phyloP scores from a whole-genome alignment of 352 stramenopile species.

The Globisporangium echinulatum region DNA sequence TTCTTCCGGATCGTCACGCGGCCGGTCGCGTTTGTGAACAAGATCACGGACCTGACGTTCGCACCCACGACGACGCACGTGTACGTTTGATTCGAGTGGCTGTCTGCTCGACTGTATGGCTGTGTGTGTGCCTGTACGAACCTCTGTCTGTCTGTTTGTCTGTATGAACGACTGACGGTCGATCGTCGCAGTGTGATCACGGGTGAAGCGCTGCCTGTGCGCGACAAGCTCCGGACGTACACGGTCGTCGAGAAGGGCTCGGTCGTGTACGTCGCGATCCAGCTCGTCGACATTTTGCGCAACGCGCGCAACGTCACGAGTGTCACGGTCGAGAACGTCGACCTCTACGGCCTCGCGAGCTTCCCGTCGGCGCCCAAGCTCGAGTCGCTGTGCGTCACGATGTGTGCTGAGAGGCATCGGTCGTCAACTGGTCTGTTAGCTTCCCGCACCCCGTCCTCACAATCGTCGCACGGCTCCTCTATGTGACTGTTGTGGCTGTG shows the following conservation, averaged over 20 bases:
- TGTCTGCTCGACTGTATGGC: not conserved
- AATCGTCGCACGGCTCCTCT: not conserved
- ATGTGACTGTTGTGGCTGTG: not conserved
- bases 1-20: conserved; percentile 25
- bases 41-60: conserved; percentile 24
- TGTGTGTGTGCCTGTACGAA: not conserved
- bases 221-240: conserved; percentile 26
- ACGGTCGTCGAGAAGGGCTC: conserved; percentile 19
- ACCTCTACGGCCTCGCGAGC: conserved; percentile 18
- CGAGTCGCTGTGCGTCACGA: conserved; percentile 20
- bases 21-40: conserved; percentile 8
- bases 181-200: conserved; percentile 17
- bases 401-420: too few relatives aligned
- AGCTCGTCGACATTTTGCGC: conserved; percentile 11
- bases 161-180: not conserved
- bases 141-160: not conserved
- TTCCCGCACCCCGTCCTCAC: too few relatives aligned
- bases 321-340: conserved; percentile 34
- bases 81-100: conserved; percentile 12
- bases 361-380: conserved; percentile 21
- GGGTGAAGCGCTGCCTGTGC: conserved; percentile 28
- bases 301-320: conserved; percentile 23
- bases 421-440: too few relatives aligned
- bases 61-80: conserved; percentile 21
- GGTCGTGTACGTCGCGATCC: conserved; percentile 16